Evolutionary conservation across 1,139 yeast genomes (phyloP).

Genomic region (Lodderomyces parapsilosis): DNA sequence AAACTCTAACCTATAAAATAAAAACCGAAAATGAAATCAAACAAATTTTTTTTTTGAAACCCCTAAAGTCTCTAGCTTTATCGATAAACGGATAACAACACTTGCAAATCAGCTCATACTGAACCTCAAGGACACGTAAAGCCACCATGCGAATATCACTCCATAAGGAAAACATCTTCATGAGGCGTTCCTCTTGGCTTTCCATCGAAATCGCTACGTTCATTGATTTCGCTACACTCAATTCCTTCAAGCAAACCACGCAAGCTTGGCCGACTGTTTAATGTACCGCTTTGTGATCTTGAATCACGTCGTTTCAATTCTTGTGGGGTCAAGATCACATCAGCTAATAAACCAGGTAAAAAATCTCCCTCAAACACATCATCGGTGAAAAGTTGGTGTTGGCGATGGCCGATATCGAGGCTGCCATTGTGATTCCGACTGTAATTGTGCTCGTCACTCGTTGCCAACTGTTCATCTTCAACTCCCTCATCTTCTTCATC

Average conservation of each 20-base stretch:
- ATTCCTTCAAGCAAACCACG: conserved; percentile 3
- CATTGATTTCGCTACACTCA: neutral
- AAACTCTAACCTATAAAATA: neutral
- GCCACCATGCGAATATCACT: too few species aligned
- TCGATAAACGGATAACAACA: too few species aligned
- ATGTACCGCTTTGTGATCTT: conserved; percentile 50
- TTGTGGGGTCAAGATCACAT: conserved; percentile 71
- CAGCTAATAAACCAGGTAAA: conserved; percentile 74
- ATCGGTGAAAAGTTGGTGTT: too few species aligned
- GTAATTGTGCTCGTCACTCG: neutral
- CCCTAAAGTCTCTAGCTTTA: too few species aligned
- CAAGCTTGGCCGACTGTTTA: conserved; percentile 34
- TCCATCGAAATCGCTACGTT: neutral
- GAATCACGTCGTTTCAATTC: conserved; percentile 68
- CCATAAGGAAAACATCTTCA: conserved; percentile 39
- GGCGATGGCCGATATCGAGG: too few species aligned
- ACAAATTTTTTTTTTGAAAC: neutral
- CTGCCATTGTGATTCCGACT: too few species aligned
- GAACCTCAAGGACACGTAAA: too few species aligned
- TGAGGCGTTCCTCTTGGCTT: conserved; percentile 8
- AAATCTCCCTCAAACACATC: conserved; percentile 62
- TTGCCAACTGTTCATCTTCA: too few species aligned
- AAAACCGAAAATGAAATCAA: neutral
- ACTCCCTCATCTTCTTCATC: conserved; percentile 39
- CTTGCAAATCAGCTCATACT: too few species aligned